A percentile compares a stretch with the other conserved stretches of the same genome.
phyloP scores from a whole-genome alignment of 345 rosid genomes.

The Syzygium grande region DNA sequence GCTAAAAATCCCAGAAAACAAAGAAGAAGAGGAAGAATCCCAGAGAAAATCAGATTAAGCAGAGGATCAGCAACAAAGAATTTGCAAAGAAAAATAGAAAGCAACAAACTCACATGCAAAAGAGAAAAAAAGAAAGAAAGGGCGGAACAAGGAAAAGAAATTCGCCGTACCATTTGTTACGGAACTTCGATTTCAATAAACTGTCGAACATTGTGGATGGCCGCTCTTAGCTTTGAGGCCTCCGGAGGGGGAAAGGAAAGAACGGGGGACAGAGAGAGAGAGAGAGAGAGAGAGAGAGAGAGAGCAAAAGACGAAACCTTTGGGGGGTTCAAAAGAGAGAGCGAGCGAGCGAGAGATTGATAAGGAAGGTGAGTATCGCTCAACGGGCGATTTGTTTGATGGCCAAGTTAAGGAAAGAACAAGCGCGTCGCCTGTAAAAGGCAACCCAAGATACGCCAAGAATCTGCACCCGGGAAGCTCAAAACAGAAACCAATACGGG shows the following conservation, averaged over 20 bases:
- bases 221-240: background rate
- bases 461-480: background rate
- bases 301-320: background rate
- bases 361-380: background rate
- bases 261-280: background rate
- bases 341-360: background rate
- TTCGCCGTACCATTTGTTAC: constrained; percentile 17
- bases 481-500: background rate
- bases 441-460: constrained; percentile 1
- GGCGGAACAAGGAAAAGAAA: background rate
- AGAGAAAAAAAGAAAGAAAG: background rate
- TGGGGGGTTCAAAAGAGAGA: background rate
- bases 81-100: background rate
- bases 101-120: background rate
- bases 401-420: background rate
- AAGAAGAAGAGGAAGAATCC: background rate
- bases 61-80: background rate
- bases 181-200: constrained; percentile 23
- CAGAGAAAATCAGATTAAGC: background rate
- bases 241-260: background rate
- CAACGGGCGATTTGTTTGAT: background rate
- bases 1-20: constrained; percentile 22
- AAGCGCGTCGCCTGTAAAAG: background rate
- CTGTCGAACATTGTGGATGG: constrained; percentile 20
- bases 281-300: too few species aligned